Evolutionary conservation across 75 land plant genomes (phyloP), one percentile per base, ranked within the genome.

Genomic region (Selaginella moellendorffii): DNA sequence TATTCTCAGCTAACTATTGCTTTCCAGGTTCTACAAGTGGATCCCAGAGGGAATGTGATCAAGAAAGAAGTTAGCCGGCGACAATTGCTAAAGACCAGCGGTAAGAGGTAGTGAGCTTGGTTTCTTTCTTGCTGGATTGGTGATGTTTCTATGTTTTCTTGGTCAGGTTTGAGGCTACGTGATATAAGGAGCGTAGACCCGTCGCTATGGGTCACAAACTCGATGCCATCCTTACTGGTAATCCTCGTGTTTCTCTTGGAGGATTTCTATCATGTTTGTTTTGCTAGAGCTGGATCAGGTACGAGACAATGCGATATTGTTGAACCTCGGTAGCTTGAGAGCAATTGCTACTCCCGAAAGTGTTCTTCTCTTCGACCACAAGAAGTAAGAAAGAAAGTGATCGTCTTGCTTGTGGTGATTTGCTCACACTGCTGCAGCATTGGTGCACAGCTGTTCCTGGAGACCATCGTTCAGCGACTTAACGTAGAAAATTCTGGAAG

Each of bases 111-210:
- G 60, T 5, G 20, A 56, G 8, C 60, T 56, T 5, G 21, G 60
- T 5, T 5, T 17, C 8, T 56, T 56, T 22, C 14, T 12, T 8
- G 30, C 18, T 30, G 24, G 2, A 64, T 64, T 2, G 2, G 9
- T 10, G 59, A 46, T 8, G 62, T 65, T 65, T 25, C 52, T 9
- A 23, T 24, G n/a, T 65, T 65, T 28, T 17, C 1, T 24, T 46
- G 61, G 18, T 54, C 79, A 85, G 97, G 98, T 27, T 81, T 93
- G 66, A 83, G 98, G 28, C 78, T 81, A 23, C 79, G 98, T 51
- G 98, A 93, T 75, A 80, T 89, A 46, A 69, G 98, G 46, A 83
- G 96, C 74, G 87, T 93, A 26, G 98, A 93, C 74, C 98, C 98
- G 28, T 83, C 96, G 20, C 73, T 93, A 65, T 89, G 87, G 86